Base-by-base conservation (phyloP, 2,329 filamentous ascomycete genomes). In the Atkinsonella hypoxylon region DNA sequence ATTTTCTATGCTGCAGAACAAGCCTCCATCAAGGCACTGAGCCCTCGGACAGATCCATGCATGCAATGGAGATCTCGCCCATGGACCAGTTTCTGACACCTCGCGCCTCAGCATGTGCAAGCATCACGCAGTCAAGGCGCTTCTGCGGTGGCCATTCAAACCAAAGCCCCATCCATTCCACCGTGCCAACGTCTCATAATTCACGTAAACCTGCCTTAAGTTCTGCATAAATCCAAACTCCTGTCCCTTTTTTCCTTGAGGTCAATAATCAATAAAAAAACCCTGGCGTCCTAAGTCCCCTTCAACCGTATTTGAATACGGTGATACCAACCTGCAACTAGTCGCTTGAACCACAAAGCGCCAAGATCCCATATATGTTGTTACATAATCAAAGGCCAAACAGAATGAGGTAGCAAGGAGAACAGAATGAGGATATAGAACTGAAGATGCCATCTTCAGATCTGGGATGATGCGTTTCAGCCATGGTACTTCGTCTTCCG, bases 361-460 rank as follows among this genome's bases (percentile, higher is more conserved):
- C 47, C 44, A 39, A 55, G 13, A 47, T 48, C 49, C 48, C 42
- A 51, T 48, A 52, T 31, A 51, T 58, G 57, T 57, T 65, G 58
- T 58, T 65, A 64, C 61, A 64, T 61, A 56, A 55, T 59, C 58
- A 54, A 55, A 59, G 54, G 13, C 42, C 42, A 45, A 42, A 31
- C 2, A 49, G 12, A 46, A 45, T 3, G 22, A 39, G 8, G 45
- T 13, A 36, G 39, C 32, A 45, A 42, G 38, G 26, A 6, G 1
- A 40, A 32, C 8, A 13, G 30, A n/a, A 26, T 8, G 40, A 13
- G 20, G 26, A 18, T 11, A 31, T 45, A 15, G 22, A 18, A 22
- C n/a, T 10, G 8, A 49, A 45, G 31, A 36, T 11, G 5, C 13
- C 15, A 11, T 38, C 26, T 44, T 38, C 40, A n/a, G 47, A 12